Percentiles rank a stretch among this genome's conserved stretches.
phyloP scores from a whole-genome alignment of 140 eudicot species.

The Senecio squalidus region DNA sequence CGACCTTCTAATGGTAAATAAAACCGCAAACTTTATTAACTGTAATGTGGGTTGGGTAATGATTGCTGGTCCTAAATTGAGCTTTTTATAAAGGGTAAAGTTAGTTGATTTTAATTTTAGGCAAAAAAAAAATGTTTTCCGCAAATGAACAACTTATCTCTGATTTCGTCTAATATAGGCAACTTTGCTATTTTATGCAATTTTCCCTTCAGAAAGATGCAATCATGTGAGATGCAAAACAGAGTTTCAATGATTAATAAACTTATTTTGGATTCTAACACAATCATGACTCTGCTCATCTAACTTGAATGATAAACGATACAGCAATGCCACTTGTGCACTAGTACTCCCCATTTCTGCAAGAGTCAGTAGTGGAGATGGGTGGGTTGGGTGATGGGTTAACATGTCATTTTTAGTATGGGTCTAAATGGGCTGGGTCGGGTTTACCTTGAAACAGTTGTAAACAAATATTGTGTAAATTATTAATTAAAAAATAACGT shows the following conservation, averaged over 20 bases:
- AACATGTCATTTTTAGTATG: too few species aligned
- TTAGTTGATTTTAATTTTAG: not conserved
- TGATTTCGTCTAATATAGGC: not conserved
- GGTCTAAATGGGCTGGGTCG: too few species aligned
- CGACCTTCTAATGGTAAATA: constrained; percentile 23
- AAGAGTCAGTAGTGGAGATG: not conserved
- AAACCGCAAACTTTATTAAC: not conserved
- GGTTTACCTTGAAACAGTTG: too few species aligned
- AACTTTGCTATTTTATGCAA: not conserved
- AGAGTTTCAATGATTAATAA: not conserved
- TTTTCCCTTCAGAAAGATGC: not conserved
- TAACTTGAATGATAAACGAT: not conserved
- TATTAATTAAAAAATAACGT: too few species aligned
- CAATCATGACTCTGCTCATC: too few species aligned
- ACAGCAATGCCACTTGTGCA: not conserved
- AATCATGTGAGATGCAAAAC: not conserved
- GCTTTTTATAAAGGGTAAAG: not conserved
- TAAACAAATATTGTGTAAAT: too few species aligned
- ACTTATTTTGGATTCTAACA: not conserved
- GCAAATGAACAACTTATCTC: not conserved
- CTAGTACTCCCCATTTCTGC: not conserved
- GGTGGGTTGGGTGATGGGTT: not conserved
- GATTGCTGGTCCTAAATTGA: not conserved
- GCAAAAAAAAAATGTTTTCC: not conserved
- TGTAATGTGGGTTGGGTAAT: not conserved